Conservation (phyloP, 2,329 filamentous ascomycete species). For the Tolypocladium guangdongense region DNA sequence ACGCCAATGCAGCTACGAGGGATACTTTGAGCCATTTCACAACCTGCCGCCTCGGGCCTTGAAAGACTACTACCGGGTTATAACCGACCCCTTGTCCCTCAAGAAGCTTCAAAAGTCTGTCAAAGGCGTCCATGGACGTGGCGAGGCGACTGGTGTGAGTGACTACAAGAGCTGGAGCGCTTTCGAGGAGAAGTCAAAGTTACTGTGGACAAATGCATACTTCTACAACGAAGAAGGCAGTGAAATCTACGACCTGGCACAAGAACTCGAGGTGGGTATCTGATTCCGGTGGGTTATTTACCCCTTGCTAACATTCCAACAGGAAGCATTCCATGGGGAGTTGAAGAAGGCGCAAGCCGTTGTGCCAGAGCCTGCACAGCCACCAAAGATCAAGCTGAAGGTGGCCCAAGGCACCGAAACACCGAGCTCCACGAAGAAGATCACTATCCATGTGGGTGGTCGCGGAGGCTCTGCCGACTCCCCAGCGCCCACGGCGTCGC, state of each 20-base stretch:
- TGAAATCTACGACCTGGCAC: conserved; percentile 66
- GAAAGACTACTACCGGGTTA: conserved; percentile 79
- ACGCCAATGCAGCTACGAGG: conserved; percentile 47
- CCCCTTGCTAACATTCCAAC: conserved; percentile 6
- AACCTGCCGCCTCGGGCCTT: conserved; percentile 65
- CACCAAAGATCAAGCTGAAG: conserved; percentile 74
- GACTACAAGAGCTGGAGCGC: conserved; percentile 75
- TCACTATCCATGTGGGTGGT: conserved; percentile 60
- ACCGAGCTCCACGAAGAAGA: conserved; percentile 43
- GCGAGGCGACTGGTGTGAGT: conserved; percentile 48
- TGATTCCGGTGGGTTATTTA: not conserved
- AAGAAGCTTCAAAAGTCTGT: conserved; percentile 68
- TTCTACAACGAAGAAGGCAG: conserved; percentile 90
- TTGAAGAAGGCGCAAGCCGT: conserved; percentile 61
- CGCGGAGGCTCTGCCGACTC: conserved; percentile 44
- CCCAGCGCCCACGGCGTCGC: conserved; percentile 30
- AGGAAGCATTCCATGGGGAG: conserved; percentile 59
- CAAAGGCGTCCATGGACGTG: conserved; percentile 59
- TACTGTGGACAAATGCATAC: conserved; percentile 80
- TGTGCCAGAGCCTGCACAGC: conserved; percentile 60
- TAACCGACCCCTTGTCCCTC: conserved; percentile 70
- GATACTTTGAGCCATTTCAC: conserved; percentile 63
- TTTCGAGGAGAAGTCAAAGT: conserved; percentile 68
- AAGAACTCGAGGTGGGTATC: conserved; percentile 59
- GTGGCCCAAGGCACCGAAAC: conserved; percentile 40